These are phyloP conservation scores for Mortierella claussenii DNA, from an alignment of 192 early-diverging fungal species.

Conservation along the genomic window DNA sequence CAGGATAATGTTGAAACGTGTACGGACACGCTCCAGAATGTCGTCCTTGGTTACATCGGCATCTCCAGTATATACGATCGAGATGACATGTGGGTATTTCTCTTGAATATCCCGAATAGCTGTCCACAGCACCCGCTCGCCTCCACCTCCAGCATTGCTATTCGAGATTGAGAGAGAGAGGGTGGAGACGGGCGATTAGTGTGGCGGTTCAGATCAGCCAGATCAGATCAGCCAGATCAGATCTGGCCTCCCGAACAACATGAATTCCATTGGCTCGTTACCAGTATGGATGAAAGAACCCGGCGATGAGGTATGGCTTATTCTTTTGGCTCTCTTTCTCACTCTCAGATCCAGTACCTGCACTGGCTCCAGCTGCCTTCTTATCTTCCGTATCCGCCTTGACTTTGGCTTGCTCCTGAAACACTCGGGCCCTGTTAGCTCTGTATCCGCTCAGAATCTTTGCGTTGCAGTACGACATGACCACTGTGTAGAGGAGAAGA, in stretches of 20 bases:
- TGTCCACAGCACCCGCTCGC: constrained; percentile 96
- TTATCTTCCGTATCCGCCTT: background rate
- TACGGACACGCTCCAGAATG: constrained; percentile 69
- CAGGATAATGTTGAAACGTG: constrained; percentile 79
- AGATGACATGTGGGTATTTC: constrained; percentile 70
- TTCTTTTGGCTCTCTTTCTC: constrained; percentile 28
- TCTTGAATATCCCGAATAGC: constrained; percentile 83
- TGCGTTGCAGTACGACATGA: constrained; percentile 31
- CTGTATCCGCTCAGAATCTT: constrained; percentile 24
- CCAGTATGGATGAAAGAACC: constrained; percentile 97
- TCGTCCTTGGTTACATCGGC: constrained; percentile 57
- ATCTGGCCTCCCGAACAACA: no score
- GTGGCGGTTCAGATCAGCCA: no score
- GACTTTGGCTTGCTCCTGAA: constrained; percentile 21
- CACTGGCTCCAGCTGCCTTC: background rate
- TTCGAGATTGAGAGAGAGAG: background rate
- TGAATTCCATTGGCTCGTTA: no score
- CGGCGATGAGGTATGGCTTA: constrained; percentile 62
- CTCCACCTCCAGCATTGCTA: constrained; percentile 92
- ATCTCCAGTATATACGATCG: constrained; percentile 88
- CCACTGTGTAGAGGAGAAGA: constrained; percentile 6
- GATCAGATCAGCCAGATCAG: no score
- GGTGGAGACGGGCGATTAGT: no score
- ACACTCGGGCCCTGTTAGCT: constrained; percentile 32
- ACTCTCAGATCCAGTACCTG: background rate